Evolutionary conservation across 176 grass and related monocot species (phyloP).

Genomic region (Carex myosuroides): DNA sequence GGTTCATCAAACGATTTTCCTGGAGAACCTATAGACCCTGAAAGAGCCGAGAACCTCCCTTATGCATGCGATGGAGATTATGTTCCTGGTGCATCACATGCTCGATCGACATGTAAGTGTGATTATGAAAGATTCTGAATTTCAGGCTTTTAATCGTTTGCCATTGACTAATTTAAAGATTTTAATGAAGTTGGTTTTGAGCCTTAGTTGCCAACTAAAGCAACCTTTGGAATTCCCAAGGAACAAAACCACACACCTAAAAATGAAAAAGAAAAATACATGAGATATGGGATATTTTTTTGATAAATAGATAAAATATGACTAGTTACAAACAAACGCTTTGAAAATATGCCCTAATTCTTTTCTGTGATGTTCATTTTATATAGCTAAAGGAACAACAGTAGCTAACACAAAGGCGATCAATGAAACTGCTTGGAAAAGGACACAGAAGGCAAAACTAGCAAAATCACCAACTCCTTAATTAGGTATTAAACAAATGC

Average conservation of each 20-base stretch:
- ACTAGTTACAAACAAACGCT: neutral
- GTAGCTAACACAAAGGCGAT: neutral
- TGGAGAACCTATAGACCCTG: constrained; percentile 14
- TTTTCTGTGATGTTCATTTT: neutral
- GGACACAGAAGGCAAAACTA: neutral
- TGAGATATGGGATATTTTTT: neutral
- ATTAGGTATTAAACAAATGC: neutral
- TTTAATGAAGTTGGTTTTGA: neutral
- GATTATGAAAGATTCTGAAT: neutral
- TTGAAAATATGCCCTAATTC: neutral
- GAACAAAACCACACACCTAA: neutral
- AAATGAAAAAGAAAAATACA: neutral
- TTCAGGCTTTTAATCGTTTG: neutral
- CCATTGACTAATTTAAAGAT: neutral
- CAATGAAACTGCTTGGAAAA: constrained; percentile 8
- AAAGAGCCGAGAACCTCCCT: constrained; percentile 13
- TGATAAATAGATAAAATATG: neutral
- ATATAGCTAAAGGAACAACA: neutral
- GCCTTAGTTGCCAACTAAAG: neutral
- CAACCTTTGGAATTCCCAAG: neutral
- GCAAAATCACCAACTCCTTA: constrained; percentile 3
- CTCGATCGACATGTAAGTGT: constrained; percentile 17
- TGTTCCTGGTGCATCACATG: neutral
- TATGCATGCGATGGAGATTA: constrained; percentile 22
- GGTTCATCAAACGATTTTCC: constrained; percentile 1